These are phyloP conservation scores for Violaceomyces palustris DNA, from an alignment of 1,284 basidiomycete genomes.

Conservation along the genomic window DNA sequence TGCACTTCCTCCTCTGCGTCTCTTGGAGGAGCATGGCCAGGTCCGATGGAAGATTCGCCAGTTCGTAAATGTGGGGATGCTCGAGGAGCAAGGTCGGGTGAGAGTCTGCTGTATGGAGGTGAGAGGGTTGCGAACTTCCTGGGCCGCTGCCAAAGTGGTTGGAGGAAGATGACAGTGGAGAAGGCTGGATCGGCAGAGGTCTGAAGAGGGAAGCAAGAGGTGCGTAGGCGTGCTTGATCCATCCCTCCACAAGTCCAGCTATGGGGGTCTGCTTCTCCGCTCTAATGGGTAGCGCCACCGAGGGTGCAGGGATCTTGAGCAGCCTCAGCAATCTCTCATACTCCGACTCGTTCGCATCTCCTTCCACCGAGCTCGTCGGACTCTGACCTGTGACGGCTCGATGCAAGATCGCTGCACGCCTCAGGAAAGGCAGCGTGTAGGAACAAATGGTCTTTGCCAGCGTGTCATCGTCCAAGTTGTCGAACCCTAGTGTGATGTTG, in stretches of 20 bases:
- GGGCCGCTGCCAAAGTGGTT: conserved; percentile 5
- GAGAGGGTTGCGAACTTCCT: conserved; percentile 2
- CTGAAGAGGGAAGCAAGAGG: conserved; percentile 49
- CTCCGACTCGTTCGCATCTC: conserved; percentile 25
- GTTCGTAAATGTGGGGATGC: conserved; percentile 77
- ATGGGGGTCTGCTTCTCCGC: conserved; percentile 45
- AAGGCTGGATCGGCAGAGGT: conserved; percentile 44
- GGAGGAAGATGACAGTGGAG: conserved; percentile 12
- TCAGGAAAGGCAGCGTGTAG: conserved; percentile 89
- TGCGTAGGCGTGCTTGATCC: conserved; percentile 51
- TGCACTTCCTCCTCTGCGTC: conserved; percentile 68
- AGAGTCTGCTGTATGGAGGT: conserved; percentile 24
- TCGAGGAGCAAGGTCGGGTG: conserved; percentile 61
- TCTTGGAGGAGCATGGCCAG: conserved; percentile 76
- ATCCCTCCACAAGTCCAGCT: conserved; percentile 48
- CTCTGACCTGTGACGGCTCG: conserved; percentile 59
- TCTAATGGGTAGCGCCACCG: conserved; percentile 36
- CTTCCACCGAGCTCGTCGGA: neutral
- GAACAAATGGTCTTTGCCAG: conserved; percentile 80
- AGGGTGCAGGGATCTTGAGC: conserved; percentile 40
- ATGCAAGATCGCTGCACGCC: conserved; percentile 79
- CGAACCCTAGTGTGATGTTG: conserved; percentile 51
- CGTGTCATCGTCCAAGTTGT: conserved; percentile 44
- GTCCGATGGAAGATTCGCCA: conserved; percentile 72
- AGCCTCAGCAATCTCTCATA: conserved; percentile 36